phyloP scores from a whole-genome alignment of 441 rosid genomes.

The Populus hybrid region DNA sequence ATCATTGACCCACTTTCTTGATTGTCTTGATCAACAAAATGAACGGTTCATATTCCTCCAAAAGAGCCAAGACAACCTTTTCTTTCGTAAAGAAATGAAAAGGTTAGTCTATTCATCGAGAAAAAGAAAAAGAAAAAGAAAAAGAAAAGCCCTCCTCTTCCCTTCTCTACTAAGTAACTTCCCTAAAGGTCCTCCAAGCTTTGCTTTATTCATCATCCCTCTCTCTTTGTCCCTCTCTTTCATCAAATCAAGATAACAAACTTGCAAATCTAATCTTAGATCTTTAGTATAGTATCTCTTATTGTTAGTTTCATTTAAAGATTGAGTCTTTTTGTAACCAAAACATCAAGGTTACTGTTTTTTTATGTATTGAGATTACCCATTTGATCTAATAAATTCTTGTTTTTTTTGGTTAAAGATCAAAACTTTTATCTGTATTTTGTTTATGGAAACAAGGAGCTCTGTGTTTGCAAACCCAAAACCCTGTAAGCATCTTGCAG shows the following conservation, averaged over 20 bases:
- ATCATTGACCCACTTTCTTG: background rate
- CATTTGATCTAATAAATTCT: constrained; percentile 10
- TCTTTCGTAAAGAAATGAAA: background rate
- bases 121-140: background rate
- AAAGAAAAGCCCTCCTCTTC: background rate
- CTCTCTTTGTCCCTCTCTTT: background rate
- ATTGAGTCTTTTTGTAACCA: constrained; percentile 3
- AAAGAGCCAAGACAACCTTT: background rate
- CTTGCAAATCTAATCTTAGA: constrained; percentile 9
- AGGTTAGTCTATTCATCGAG: background rate
- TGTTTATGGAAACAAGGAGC: constrained; percentile 51
- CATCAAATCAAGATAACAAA: constrained; percentile 20
- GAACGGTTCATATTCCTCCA: constrained; percentile 19
- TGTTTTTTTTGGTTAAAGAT: constrained; percentile 5
- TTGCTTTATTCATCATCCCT: background rate
- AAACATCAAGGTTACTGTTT: background rate
- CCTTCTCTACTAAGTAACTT: constrained; percentile 19
- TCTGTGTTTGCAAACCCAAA: constrained; percentile 47
- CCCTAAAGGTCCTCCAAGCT: background rate
- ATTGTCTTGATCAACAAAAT: constrained; percentile 8
- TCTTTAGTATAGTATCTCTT: background rate
- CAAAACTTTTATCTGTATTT: constrained; percentile 14
- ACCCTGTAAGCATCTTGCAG: constrained; percentile 71
- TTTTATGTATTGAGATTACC: constrained; percentile 9
- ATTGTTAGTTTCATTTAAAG: constrained; percentile 6